Percentiles rank a stretch among this genome's conserved stretches.
Evolutionary conservation across 2,329 filamentous ascomycete genomes (phyloP).

Genomic region (Metarhizium guizhouense): DNA sequence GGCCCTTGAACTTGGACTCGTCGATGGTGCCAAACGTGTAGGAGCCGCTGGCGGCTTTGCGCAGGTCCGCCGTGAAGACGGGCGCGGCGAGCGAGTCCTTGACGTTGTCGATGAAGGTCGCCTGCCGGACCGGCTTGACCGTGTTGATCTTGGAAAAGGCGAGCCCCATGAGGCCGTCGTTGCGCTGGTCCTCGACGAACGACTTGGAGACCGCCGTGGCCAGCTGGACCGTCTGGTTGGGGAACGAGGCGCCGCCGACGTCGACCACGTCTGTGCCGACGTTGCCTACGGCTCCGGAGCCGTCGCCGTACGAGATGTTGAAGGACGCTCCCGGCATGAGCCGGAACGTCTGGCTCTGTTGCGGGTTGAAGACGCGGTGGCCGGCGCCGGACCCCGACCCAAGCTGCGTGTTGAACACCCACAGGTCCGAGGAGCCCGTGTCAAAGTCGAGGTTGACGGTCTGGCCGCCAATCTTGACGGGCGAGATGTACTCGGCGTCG

Average conservation of each 20-base stretch:
- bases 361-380: constrained; percentile 30
- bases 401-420: constrained; percentile 34
- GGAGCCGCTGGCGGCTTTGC: constrained; percentile 44
- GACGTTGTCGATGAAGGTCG: constrained; percentile 33
- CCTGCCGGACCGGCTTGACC: constrained; percentile 29
- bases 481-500: constrained; percentile 10
- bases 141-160: constrained; percentile 34
- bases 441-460: constrained; percentile 14
- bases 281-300: constrained; percentile 30
- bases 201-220: constrained; percentile 29
- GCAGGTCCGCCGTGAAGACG: constrained; percentile 63
- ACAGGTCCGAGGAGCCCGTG: constrained; percentile 19
- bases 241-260: constrained; percentile 31
- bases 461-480: constrained; percentile 13
- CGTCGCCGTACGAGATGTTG: constrained; percentile 36
- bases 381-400: constrained; percentile 23
- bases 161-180: constrained; percentile 34
- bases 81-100: constrained; percentile 10
- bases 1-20: constrained; percentile 49
- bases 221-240: constrained; percentile 32
- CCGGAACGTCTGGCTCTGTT: constrained; percentile 27
- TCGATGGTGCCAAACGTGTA: constrained; percentile 72
- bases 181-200: constrained; percentile 32
- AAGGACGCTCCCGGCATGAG: constrained; percentile 28
- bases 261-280: constrained; percentile 35